A percentile compares a stretch with the other conserved stretches of the same genome.
Evolutionary conservation across 352 stramenopile genomes (phyloP).

Genomic region (Thalassiosira livingstoniorum): DNA sequence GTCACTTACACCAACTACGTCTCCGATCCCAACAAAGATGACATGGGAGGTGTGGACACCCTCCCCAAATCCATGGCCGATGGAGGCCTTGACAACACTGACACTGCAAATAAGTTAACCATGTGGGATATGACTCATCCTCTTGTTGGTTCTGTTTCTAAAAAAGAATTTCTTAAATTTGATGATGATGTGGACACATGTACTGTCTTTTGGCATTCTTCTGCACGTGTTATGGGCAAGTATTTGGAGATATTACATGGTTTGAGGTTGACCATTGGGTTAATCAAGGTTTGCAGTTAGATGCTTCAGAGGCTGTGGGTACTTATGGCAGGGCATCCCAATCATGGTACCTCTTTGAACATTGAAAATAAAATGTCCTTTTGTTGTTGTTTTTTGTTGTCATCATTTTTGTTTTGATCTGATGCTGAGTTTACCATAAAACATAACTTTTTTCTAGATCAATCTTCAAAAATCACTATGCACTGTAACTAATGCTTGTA

Average conservation of each 20-base stretch:
- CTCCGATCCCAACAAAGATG: conserved; percentile 79
- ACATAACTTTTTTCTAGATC: no score
- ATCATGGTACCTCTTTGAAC: no score
- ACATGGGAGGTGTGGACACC: conserved; percentile 79
- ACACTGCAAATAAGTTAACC: conserved; percentile 60
- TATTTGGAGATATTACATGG: conserved; percentile 97
- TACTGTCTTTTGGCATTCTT: conserved; percentile 93
- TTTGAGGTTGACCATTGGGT: conserved; percentile 96
- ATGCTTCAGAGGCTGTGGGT: no score
- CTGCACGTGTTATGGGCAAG: conserved; percentile 96
- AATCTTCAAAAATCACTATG: no score
- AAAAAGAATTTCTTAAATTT: conserved; percentile 98
- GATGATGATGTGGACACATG: conserved; percentile 94
- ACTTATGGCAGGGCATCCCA: no score
- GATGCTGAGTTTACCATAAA: no score
- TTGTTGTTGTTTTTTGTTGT: no score
- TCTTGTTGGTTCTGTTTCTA: conserved; percentile 94
- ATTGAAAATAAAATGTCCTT: no score
- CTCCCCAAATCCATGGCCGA: conserved; percentile 88
- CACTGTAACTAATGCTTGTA: no score
- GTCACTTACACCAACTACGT: conserved; percentile 88
- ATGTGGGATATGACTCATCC: conserved; percentile 97
- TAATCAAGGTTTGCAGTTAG: conserved; percentile 95
- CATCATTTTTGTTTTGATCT: no score
- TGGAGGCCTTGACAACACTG: conserved; percentile 83